These are phyloP conservation scores for Dimocarpus longan DNA, from an alignment of 345 rosid genomes.

Conservation along the genomic window DNA sequence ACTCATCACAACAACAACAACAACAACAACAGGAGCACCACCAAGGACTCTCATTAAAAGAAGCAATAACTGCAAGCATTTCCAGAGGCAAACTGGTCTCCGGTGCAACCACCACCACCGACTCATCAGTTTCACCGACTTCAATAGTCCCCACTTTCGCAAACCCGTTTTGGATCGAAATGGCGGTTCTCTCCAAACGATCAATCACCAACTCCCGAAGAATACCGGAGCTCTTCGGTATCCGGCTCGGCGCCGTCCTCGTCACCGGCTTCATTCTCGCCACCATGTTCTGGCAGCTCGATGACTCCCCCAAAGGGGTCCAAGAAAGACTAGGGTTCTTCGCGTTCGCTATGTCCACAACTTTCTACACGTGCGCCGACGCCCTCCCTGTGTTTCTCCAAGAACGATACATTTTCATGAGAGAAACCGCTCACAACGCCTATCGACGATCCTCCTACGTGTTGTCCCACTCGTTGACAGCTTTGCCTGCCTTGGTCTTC, in stretches of 20 bases:
- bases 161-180: slow-evolving; percentile 83
- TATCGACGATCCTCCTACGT: slow-evolving; percentile 92
- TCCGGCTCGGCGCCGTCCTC: slow-evolving; percentile 71
- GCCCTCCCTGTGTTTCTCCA: slow-evolving; percentile 94
- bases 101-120: slow-evolving; percentile 41
- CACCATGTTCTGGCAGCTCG: slow-evolving; percentile 87
- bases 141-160: slow-evolving; percentile 83
- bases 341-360: slow-evolving; percentile 98
- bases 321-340: slow-evolving; percentile 88
- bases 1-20: neutral
- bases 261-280: slow-evolving; percentile 92
- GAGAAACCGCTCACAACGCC: slow-evolving; percentile 91
- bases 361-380: slow-evolving; percentile 95
- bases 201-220: slow-evolving; percentile 65
- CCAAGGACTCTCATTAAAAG: slow-evolving; percentile 66
- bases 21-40: slow-evolving; percentile 25
- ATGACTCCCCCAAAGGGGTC: slow-evolving; percentile 82
- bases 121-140: slow-evolving; percentile 18
- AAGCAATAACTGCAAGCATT: slow-evolving; percentile 89
- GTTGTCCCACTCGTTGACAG: slow-evolving; percentile 64
- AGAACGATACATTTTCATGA: slow-evolving; percentile 94
- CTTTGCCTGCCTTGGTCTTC: slow-evolving; percentile 60
- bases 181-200: slow-evolving; percentile 67
- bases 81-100: slow-evolving; percentile 87
- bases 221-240: slow-evolving; percentile 81